These are phyloP conservation scores for Neurospora sp. DNA, from an alignment of 495 filamentous ascomycete species.

Conservation along the genomic window DNA sequence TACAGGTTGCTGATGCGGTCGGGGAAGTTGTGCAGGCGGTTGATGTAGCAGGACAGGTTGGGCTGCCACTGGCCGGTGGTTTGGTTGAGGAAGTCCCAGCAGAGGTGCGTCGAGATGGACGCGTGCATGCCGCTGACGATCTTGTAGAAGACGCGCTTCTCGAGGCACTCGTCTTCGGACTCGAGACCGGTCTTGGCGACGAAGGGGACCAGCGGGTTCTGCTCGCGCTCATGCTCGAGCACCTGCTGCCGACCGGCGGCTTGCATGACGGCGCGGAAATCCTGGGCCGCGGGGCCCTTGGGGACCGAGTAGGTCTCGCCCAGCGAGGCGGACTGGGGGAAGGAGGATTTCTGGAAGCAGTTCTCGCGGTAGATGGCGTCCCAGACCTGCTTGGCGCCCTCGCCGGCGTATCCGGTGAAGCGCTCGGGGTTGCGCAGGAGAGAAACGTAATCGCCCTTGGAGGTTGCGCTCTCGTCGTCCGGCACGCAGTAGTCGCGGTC, in stretches of 20 bases:
- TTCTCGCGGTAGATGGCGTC: constrained; percentile 95
- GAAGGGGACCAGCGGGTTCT: constrained; percentile 39
- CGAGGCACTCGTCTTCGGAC: constrained; percentile 81
- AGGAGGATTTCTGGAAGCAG: constrained; percentile 71
- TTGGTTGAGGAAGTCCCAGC: constrained; percentile 94
- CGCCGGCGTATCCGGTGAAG: constrained; percentile 86
- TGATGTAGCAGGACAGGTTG: constrained; percentile 81
- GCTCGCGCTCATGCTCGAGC: constrained; percentile 40
- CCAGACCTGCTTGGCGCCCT: constrained; percentile 80
- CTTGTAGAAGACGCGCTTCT: constrained; percentile 95
- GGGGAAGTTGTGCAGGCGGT: constrained; percentile 69
- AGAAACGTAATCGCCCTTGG: constrained; percentile 93
- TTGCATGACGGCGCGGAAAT: constrained; percentile 74
- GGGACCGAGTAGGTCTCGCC: constrained; percentile 27
- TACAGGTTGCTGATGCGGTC: constrained; percentile 95
- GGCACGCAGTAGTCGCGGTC: constrained; percentile 95
- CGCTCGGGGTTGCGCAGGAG: constrained; percentile 88
- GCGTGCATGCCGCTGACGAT: constrained; percentile 96
- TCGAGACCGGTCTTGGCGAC: constrained; percentile 48
- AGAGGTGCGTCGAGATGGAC: constrained; percentile 89
- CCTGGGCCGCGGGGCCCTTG: constrained; percentile 58
- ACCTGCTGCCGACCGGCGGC: constrained; percentile 55
- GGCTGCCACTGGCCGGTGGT: constrained; percentile 90
- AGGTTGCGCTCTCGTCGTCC: constrained; percentile 77
- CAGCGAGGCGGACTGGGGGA: constrained; percentile 39